Evolutionary conservation across 805 yeast genomes (phyloP), one percentile per base, ranked within the genome.

Genomic region (Ogataea sp.): DNA sequence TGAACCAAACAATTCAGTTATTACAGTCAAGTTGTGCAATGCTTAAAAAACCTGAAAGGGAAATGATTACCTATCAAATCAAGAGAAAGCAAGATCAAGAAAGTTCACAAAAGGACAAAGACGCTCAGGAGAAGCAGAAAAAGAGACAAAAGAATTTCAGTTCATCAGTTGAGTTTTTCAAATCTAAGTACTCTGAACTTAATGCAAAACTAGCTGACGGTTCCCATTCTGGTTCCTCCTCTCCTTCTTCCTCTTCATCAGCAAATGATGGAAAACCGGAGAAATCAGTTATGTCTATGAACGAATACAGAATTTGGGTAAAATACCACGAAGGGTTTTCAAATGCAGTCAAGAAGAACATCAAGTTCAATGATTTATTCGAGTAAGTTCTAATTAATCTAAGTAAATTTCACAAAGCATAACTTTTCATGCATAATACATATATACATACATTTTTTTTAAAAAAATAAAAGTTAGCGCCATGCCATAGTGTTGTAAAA

Each of bases 291-390:
- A 52, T 46, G 58, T 39, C 26, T 15, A 40, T 34, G 13, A 59
- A 49, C 38, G 62, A 45, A 32, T 52, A 58, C 24, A 63, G 76
- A 49, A 69, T 78, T 34, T 88, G 96, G 96, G 84, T 88, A n/a
- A 86, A 83, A 53, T 87, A 80, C 54, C 83, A 83, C 46, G 96
- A 88, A 60, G 97, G 97, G 1, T 88, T 82, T 52, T 83, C 95
- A 5, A 83, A 86, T 57, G 97, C 97, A 0, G 97, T 88, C 2
- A 64, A 94, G 26, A 86, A 85, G 51, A 83, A 80, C 39, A 76
- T 88, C 20, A 74, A 80, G 17, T 89, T 96, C 96, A 56, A 63
- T 7, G 80, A 74, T 39, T 58, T 88, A 20, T 84, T 85, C 34
- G 17, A 21, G 16, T 32, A n/a, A 34, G 16, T 23, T 17, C 17